These are phyloP conservation scores for Besnoitia besnoiti DNA, from an alignment of 169 alveolate genomes.

Conservation along the genomic window DNA sequence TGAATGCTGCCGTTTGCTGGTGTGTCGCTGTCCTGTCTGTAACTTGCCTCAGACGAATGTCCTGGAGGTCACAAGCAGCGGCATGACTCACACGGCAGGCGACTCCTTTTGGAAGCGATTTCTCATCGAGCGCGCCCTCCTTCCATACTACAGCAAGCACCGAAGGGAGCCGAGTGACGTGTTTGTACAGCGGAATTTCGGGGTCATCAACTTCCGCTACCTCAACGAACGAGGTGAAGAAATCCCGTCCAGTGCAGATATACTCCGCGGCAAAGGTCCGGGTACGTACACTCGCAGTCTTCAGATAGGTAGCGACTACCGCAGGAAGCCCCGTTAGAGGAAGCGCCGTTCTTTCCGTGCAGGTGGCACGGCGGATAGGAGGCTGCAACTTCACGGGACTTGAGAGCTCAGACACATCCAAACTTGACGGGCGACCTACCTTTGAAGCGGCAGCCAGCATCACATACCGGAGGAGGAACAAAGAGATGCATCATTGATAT, in stretches of 20 bases:
- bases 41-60: conserved; percentile 36
- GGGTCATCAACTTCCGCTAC: conserved; percentile 65
- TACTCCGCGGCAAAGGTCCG: neutral
- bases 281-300: too few species aligned
- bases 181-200: conserved; percentile 64
- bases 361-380: too few species aligned
- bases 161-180: neutral
- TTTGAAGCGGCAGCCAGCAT: too few species aligned
- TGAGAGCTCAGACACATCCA: too few species aligned
- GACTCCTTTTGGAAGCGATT: conserved; percentile 33
- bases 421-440: too few species aligned
- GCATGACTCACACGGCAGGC: conserved; percentile 72
- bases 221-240: neutral
- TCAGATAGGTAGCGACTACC: too few species aligned
- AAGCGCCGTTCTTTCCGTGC: too few species aligned
- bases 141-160: conserved; percentile 26
- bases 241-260: neutral
- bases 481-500: too few species aligned
- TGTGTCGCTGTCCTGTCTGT: neutral
- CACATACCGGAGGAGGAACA: too few species aligned
- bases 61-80: conserved; percentile 73
- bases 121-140: conserved; percentile 48
- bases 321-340: neutral
- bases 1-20: too few species aligned
- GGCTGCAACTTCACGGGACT: too few species aligned